phyloP scores from a whole-genome alignment of 495 filamentous ascomycete genomes.

The Tuber microsphaerosporum region DNA sequence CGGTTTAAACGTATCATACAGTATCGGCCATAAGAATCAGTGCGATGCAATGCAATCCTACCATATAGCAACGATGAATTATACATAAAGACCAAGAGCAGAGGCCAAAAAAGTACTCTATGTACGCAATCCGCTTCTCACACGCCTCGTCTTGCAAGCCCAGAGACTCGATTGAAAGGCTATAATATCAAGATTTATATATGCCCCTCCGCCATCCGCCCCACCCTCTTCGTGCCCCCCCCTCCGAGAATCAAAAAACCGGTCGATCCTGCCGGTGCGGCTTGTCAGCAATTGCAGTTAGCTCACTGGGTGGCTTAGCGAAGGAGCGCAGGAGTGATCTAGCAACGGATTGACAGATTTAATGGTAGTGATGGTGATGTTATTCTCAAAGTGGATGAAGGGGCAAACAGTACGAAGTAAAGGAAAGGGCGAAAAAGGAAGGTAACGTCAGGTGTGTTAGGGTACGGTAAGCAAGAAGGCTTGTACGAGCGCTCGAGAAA shows the following conservation, averaged over 20 bases:
- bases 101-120: slow-evolving; percentile 21
- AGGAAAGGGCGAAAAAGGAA: neutral
- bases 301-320: neutral
- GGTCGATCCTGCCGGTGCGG: slow-evolving; percentile 38
- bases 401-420: neutral
- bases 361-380: neutral
- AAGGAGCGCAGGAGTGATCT: neutral
- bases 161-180: neutral
- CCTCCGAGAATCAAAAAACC: slow-evolving; percentile 20
- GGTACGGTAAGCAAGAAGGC: neutral
- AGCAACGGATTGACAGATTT: neutral
- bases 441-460: neutral
- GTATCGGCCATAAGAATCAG: neutral
- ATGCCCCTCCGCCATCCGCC: neutral
- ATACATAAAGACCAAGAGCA: slow-evolving; percentile 28
- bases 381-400: neutral
- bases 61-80: slow-evolving; percentile 25
- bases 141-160: neutral
- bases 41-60: slow-evolving; percentile 25
- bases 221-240: neutral
- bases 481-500: neutral
- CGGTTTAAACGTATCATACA: neutral
- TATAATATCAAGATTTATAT: neutral
- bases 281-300: slow-evolving; percentile 1
- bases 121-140: slow-evolving; percentile 27